Base-by-base conservation (phyloP, 108 stramenopile genomes). In the Cyclotella sp. region DNA sequence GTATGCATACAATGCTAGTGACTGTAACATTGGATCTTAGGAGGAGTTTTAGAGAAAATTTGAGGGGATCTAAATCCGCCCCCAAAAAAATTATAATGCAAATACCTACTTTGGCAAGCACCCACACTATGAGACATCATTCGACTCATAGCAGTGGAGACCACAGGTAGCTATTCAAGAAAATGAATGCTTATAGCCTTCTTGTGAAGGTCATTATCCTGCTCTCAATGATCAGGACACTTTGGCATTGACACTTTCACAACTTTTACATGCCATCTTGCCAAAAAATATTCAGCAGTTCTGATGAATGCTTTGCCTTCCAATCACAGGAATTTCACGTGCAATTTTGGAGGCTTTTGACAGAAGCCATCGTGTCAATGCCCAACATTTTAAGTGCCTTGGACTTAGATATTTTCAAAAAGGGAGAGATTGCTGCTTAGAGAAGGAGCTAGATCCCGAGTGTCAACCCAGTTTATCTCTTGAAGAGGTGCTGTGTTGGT, bases 401-500 rank as follows among this genome's bases (percentile, higher is more conserved):
- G 40, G 61, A 63, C 61, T 63, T 63, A 40, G 61, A 63, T 12
- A 30, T 30, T 3, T 63, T 63, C 12, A 34, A 63, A 40, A 67
- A 53, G 53, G 47, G 34, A 16, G 22, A 54, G 52, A 54, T 68
- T 68, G 68, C 60, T 46, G 59, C 27, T 19, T 88, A 90, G 62
- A 77, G 65, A 14, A 86, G 81, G 43, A 92, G 69, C 40, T 45
- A 45, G 90, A 90, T 75, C 86, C 87, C 24, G 88, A 90, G 54
- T 90, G 90, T 62, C 51, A 63, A 42, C 90, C 90, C 3, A 84
- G 85, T 39, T 53, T 91, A 14, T 51, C 84, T 16, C 28, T 74
- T 0, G 90, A 88, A 60, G 84, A 91, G 72, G 90, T 87, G 8
- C 63, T 91, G 12, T 91, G 90, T 77, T 78, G 85, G 68, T 91